Conservation (phyloP, 108 stramenopile genomes). For the Seminavis robusta region DNA sequence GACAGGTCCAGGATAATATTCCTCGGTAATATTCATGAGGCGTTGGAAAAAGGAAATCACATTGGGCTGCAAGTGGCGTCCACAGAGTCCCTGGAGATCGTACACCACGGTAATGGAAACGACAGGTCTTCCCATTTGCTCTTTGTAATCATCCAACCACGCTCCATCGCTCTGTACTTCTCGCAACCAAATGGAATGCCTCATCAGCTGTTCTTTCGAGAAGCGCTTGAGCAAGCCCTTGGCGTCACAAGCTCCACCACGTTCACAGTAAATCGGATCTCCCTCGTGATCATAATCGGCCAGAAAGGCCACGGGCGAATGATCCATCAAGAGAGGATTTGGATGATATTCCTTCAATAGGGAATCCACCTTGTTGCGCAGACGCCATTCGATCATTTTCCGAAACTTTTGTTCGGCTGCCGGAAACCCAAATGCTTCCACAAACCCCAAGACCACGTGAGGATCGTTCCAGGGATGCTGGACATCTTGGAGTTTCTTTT, state of each 20-base stretch:
- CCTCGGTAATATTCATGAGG: conserved; percentile 10
- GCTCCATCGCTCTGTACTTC: not conserved
- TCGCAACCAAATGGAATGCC: conserved; percentile 17
- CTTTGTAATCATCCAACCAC: conserved; percentile 4
- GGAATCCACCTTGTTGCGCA: conserved; percentile 9
- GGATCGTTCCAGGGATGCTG: too few relatives aligned
- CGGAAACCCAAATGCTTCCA: too few relatives aligned
- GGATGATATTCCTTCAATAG: conserved; percentile 11
- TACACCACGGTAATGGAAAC: not conserved
- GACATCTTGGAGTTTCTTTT: too few relatives aligned
- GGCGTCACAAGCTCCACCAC: conserved; percentile 10
- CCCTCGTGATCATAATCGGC: conserved; percentile 9
- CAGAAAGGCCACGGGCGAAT: conserved; percentile 16
- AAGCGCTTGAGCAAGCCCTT: conserved; percentile 3
- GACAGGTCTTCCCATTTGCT: conserved; percentile 3
- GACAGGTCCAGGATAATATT: conserved; percentile 15
- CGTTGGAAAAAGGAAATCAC: conserved; percentile 1
- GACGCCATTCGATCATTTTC: conserved; percentile 11
- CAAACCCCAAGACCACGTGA: too few relatives aligned
- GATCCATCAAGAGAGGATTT: not conserved
- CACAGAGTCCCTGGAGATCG: conserved; percentile 8
- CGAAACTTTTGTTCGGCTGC: conserved; percentile 16
- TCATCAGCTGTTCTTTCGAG: conserved; percentile 14
- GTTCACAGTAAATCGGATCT: conserved; percentile 13
- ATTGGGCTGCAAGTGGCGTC: not conserved